These are phyloP conservation scores for Adansonia madagascariensis DNA, from an alignment of 441 rosid genomes.

Conservation along the genomic window DNA sequence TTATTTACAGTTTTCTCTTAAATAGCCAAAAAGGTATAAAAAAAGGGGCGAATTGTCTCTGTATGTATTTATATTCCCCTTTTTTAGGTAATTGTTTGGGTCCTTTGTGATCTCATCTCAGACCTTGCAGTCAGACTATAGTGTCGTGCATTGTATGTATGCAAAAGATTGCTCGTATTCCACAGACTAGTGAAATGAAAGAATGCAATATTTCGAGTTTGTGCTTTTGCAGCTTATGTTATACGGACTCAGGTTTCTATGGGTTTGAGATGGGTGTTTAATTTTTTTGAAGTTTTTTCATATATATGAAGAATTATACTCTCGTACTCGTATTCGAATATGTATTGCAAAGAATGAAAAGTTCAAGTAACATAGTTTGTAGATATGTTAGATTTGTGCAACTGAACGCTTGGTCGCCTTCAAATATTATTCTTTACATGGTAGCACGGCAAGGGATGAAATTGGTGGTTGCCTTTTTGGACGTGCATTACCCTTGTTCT, in stretches of 20 bases:
- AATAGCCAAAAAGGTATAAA: not conserved
- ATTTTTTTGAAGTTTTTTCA: not conserved
- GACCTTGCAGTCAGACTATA: conserved; percentile 1
- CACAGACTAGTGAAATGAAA: not conserved
- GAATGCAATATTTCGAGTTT: not conserved
- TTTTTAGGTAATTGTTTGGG: not conserved
- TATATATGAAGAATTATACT: not conserved
- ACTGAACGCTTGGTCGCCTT: not conserved
- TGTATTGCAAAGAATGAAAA: too few species aligned
- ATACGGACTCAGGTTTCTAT: not conserved
- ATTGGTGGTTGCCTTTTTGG: not conserved
- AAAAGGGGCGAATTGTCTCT: not conserved
- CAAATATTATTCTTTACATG: not conserved
- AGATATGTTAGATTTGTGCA: not conserved
- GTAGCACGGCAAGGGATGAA: not conserved
- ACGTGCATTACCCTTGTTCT: too few species aligned
- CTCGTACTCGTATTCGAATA: not conserved
- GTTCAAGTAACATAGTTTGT: too few species aligned
- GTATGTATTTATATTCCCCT: not conserved
- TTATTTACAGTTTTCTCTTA: not conserved
- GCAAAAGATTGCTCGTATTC: not conserved
- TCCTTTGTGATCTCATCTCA: not conserved
- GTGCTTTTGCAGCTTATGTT: not conserved
- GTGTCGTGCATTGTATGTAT: not conserved
- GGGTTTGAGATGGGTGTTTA: too few species aligned